Percentiles rank a stretch among this genome's conserved stretches.
These are phyloP conservation scores for Aspergillus spinulosporus DNA, from an alignment of 2,329 filamentous ascomycete species.

Conservation along the genomic window DNA sequence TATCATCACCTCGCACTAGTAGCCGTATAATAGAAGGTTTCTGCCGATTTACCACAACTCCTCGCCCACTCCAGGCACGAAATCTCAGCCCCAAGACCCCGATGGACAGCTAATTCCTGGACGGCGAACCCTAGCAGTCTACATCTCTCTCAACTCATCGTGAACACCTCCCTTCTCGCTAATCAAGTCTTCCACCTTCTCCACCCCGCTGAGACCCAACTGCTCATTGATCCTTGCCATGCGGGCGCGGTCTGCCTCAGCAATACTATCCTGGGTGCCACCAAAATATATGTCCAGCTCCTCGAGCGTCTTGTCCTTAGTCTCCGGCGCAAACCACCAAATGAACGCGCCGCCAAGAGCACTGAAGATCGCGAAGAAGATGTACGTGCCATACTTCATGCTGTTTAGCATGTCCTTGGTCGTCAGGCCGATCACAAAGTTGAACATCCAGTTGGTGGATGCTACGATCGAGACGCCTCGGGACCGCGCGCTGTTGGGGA, in stretches of 20 bases:
- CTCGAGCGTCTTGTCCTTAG: slow-evolving; percentile 53
- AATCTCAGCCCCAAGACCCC: no score
- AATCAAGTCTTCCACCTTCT: slow-evolving; percentile 29
- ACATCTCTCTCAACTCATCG: slow-evolving; percentile 23
- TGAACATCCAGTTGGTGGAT: slow-evolving; percentile 37
- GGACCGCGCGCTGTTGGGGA: slow-evolving; percentile 34
- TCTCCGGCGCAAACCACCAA: slow-evolving; percentile 48
- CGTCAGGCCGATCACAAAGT: slow-evolving; percentile 33
- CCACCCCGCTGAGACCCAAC: slow-evolving; percentile 57
- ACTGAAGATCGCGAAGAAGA: slow-evolving; percentile 47
- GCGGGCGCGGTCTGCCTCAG: slow-evolving; percentile 52
- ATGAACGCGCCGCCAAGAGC: slow-evolving; percentile 37
- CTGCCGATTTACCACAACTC: no score
- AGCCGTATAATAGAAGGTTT: no score
- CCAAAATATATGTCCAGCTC: slow-evolving; percentile 59
- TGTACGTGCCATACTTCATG: slow-evolving; percentile 40
- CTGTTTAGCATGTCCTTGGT: slow-evolving; percentile 32
- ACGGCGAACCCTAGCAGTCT: no score
- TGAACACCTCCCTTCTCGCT: slow-evolving; percentile 19
- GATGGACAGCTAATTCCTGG: no score
- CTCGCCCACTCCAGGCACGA: no score
- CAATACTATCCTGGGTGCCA: slow-evolving; percentile 33
- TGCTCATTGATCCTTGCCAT: slow-evolving; percentile 72
- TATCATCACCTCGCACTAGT: no score
- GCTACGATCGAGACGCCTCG: slow-evolving; percentile 31